A percentile compares a stretch with the other conserved stretches of the same genome.
Conservation (phyloP, 768 basidiomycete genomes). For the Trametes maxima region DNA sequence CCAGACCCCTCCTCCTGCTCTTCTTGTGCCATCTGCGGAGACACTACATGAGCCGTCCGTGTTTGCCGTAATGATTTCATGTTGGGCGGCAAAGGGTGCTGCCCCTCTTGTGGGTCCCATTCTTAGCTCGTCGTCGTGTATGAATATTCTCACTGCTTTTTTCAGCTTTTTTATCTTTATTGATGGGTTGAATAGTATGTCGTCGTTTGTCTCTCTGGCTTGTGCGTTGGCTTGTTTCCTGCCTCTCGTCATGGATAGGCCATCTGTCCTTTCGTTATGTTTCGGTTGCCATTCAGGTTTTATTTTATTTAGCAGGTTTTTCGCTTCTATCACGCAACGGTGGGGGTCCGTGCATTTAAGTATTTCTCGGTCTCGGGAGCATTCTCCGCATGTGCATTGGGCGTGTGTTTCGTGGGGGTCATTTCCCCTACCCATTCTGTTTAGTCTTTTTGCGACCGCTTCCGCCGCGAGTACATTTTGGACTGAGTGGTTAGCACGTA, state of each 20-base stretch:
- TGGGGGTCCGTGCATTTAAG: neutral
- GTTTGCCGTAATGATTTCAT: neutral
- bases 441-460: neutral
- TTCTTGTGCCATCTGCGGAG: neutral
- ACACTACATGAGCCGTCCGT: constrained; percentile 1
- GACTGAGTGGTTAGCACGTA: neutral
- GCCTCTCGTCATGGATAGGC: neutral
- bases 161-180: neutral
- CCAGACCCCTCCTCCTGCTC: constrained; percentile 1
- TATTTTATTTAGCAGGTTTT: neutral
- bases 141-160: too few species aligned
- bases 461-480: neutral
- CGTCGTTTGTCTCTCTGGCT: neutral
- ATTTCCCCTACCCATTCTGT: neutral
- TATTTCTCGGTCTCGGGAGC: neutral
- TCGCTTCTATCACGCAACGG: neutral
- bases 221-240: neutral
- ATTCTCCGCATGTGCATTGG: neutral
- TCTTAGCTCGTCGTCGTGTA: too few species aligned
- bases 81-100: neutral
- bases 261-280: neutral
- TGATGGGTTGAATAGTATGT: neutral
- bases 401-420: neutral
- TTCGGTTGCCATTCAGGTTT: neutral
- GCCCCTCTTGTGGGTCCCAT: too few species aligned